phyloP scores from a whole-genome alignment of 2,329 filamentous ascomycete species.

The Xylariomycetidae sp. region DNA sequence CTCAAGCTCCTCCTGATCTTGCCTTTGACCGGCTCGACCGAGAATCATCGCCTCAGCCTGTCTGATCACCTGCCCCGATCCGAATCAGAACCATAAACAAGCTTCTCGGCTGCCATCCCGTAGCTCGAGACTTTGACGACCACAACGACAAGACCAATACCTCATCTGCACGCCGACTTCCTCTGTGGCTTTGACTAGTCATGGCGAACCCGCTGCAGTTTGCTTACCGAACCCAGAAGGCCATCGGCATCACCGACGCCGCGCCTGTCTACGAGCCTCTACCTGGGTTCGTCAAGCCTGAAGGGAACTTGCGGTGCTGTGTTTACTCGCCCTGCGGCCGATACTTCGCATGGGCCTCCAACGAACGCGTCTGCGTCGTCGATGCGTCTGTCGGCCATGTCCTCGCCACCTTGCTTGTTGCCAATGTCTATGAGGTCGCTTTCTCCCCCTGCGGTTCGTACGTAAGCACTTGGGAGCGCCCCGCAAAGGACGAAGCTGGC shows the following conservation, averaged over 20 bases:
- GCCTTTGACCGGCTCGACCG: no score
- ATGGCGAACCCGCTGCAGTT: constrained; percentile 93
- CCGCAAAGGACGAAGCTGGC: constrained; percentile 85
- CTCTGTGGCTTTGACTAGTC: constrained; percentile 83
- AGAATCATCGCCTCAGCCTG: no score
- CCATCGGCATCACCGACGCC: constrained; percentile 88
- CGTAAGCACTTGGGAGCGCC: constrained; percentile 94
- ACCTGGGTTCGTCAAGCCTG: constrained; percentile 76
- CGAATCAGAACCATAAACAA: background rate
- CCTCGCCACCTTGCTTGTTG: constrained; percentile 67
- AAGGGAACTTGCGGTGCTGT: constrained; percentile 92
- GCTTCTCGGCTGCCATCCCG: background rate
- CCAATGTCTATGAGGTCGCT: constrained; percentile 87
- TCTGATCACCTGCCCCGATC: no score
- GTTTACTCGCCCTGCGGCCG: constrained; percentile 92
- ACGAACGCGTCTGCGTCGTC: constrained; percentile 77
- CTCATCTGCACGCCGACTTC: constrained; percentile 13
- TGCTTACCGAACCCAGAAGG: constrained; percentile 95
- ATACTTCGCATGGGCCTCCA: constrained; percentile 92
- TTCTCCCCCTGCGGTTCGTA: constrained; percentile 92
- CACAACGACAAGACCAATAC: constrained; percentile 23
- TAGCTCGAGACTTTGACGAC: background rate
- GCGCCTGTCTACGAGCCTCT: constrained; percentile 81
- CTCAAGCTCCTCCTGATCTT: no score
- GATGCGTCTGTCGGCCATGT: constrained; percentile 72